Evolutionary conservation across 2,329 filamentous ascomycete species (phyloP).

Genomic region (Nothopassalora personata): DNA sequence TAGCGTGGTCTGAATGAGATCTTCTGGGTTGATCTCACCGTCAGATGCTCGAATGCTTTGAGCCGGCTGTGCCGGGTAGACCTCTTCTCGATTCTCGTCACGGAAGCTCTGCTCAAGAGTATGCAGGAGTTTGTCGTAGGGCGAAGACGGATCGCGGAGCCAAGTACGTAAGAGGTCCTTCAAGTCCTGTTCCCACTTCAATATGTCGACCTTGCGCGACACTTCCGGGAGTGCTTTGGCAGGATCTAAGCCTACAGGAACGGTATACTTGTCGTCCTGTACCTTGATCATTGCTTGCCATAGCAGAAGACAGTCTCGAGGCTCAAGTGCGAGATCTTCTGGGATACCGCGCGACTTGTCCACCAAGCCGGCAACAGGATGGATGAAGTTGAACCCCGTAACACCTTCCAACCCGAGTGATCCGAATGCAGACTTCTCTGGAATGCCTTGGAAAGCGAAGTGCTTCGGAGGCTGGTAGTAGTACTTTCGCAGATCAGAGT

Average conservation of each 20-base stretch:
- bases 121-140: constrained; percentile 48
- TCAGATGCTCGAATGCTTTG: not conserved
- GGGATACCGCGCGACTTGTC: constrained; percentile 60
- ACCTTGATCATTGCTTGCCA: constrained; percentile 60
- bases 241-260: constrained; percentile 50
- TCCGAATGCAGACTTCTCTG: constrained; percentile 36
- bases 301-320: constrained; percentile 62
- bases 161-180: constrained; percentile 56
- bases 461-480: constrained; percentile 51
- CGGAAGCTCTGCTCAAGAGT: constrained; percentile 40
- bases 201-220: constrained; percentile 60
- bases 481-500: constrained; percentile 75
- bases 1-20: constrained; percentile 45
- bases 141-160: constrained; percentile 53
- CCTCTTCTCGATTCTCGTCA: constrained; percentile 19
- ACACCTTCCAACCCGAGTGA: constrained; percentile 46
- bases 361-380: constrained; percentile 60
- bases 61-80: constrained; percentile 21
- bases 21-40: constrained; percentile 6
- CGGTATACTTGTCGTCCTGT: constrained; percentile 40
- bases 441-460: constrained; percentile 51
- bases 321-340: constrained; percentile 63
- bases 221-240: constrained; percentile 46
- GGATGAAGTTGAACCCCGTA: constrained; percentile 54
- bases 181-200: constrained; percentile 58